Conservation (phyloP, 1,284 basidiomycete genomes). For the Peniophora sp. region DNA sequence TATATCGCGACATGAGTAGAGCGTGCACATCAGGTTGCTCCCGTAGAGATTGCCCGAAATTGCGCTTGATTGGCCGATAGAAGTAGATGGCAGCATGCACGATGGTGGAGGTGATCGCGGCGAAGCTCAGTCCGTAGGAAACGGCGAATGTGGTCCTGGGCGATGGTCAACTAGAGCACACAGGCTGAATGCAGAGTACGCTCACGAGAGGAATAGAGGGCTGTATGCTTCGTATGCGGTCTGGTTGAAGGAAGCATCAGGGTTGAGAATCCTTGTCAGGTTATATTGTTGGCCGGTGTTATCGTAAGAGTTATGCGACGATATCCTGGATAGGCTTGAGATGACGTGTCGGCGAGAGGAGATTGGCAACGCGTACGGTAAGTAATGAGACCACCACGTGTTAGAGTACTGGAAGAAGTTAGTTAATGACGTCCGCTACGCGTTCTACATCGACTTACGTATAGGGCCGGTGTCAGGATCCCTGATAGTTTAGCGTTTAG, state of each 20-base stretch:
- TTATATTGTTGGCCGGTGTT: constrained; percentile 49
- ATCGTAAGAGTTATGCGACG: constrained; percentile 49
- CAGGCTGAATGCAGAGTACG: constrained; percentile 2
- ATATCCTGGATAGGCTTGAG: too few relatives aligned
- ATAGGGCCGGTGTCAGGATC: constrained; percentile 62
- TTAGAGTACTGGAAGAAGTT: constrained; percentile 39
- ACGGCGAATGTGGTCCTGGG: constrained; percentile 47
- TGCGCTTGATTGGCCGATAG: constrained; percentile 69
- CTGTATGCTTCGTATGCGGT: constrained; percentile 47
- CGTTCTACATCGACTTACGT: constrained; percentile 19
- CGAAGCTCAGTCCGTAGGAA: constrained; percentile 56
- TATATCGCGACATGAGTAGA: constrained; percentile 73
- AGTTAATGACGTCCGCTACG: background rate
- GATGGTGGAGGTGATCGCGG: constrained; percentile 48
- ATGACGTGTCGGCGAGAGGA: background rate
- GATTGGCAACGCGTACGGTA: constrained; percentile 27
- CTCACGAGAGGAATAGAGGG: constrained; percentile 52
- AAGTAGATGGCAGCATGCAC: constrained; percentile 80
- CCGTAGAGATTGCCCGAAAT: constrained; percentile 51
- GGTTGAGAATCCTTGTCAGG: constrained; percentile 45
- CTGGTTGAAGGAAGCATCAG: constrained; percentile 43
- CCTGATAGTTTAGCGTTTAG: constrained; percentile 34
- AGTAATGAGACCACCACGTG: constrained; percentile 16
- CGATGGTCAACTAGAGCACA: background rate
- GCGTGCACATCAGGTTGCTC: constrained; percentile 85